Evolutionary conservation across 768 basidiomycete species (phyloP), one percentile per base, ranked within the genome.

Genomic region (Trametes coccinea): DNA sequence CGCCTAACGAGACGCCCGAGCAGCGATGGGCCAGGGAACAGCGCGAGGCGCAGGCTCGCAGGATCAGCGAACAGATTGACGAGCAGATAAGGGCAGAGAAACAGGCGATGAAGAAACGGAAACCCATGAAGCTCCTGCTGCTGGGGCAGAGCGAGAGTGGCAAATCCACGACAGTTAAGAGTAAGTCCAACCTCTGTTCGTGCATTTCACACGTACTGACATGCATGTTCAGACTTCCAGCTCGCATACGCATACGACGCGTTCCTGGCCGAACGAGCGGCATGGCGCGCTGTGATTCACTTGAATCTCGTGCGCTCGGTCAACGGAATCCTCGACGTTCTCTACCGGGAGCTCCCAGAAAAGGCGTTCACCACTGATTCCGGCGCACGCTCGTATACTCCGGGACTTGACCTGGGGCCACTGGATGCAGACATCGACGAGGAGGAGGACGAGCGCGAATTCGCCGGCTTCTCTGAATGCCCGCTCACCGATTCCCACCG

Each of bases 111-210:
- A 86, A 78, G 75, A 85, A 81, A 74, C 85, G 81, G 71, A 86
- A 82, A 74, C 85, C 89, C 0, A 84, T 92, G 64, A 91, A 89
- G 70, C 77, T 93, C 34, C 76, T 93, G 59, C 78, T 93, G 47
- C 80, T 93, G 5, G 82, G 83, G 16, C 88, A 89, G 72, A 87
- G 86, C 61, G 88, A 90, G 76, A 89, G 87, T 68, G 90, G 80
- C 74, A 92, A 92, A 73, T 89, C 88, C 0, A 89, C 90, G 30
- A 90, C 89, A 0, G 70, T 92, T 56, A 92, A 92, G 75, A 92
- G 89, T 90, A 66, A 51, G 79, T 60, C 33, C 34, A 37, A 56
- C 54, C 57, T 13, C 47, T 47, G 40, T 27, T 7, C 9, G 8
- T 41, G 5, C n/a, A 10, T 6, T 9, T 33, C 16, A 29, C 5